Evolutionary conservation across 768 basidiomycete genomes (phyloP).

Genomic region (Rhizopogon vinicolor): DNA sequence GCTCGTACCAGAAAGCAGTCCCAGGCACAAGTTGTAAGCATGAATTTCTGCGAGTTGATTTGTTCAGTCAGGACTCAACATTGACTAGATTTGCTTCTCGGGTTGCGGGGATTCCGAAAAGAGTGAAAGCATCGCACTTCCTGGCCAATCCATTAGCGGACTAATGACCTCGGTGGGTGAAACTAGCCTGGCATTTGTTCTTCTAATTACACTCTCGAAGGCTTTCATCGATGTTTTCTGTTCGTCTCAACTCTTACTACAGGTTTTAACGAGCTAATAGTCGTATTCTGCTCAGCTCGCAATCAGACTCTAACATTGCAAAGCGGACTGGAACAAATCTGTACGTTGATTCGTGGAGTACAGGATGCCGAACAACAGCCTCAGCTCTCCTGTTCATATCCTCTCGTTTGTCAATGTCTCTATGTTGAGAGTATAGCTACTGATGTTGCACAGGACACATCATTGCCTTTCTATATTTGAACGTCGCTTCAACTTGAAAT

Average conservation of each 20-base stretch:
- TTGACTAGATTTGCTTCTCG: neutral
- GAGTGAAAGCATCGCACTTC: neutral
- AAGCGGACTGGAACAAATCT: neutral
- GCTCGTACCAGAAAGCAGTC: neutral
- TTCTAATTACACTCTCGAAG: neutral
- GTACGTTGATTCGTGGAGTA: neutral
- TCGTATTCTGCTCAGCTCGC: neutral
- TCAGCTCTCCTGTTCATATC: neutral
- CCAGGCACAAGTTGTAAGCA: neutral
- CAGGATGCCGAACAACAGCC: neutral
- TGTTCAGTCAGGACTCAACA: neutral
- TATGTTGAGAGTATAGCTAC: neutral
- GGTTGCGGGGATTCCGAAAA: neutral
- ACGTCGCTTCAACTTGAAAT: too few species aligned
- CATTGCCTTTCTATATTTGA: neutral
- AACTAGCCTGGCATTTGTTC: neutral
- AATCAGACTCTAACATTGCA: neutral
- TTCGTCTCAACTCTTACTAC: neutral
- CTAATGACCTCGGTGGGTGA: neutral
- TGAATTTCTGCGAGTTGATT: neutral
- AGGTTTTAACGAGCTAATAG: neutral
- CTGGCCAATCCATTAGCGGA: neutral
- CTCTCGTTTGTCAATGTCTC: neutral
- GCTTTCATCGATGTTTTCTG: conserved; percentile 1
- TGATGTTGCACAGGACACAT: neutral